Base-by-base conservation (phyloP, 2,329 filamentous ascomycete species). In the Phialophora verrucosa region DNA sequence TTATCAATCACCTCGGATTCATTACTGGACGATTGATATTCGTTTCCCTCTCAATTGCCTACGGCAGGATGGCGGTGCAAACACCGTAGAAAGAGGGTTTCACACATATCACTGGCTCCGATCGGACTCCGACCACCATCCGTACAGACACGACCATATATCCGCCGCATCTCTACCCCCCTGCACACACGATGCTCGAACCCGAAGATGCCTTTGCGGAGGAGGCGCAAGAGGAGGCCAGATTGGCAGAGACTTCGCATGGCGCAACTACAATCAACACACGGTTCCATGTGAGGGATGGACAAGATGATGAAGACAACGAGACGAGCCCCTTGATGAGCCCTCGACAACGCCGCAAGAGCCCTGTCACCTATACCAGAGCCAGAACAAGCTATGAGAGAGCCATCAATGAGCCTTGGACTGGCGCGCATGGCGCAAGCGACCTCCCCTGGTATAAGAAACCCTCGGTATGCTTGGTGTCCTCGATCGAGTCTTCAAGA, bases 361-460 rank as follows among this genome's bases (percentile, higher is more conserved):
- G 57, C 23, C 63, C 63, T 38, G 49, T 32, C 44, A 49, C 60
- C 23, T 61, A 70, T 53, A 38, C 53, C 11, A 70, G 61, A 51
- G 69, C 64, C 42, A 63, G 62, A 12, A 32, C 63, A 35, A 71
- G 70, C 47, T 72, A 71, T 51, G 62, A 70, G n/a, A 60, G 65
- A 55, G 68, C 69, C 59, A 66, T 71, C 63, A 67, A 64, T 59
- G 66, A 70, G 59, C 70, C 69, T 50, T 71, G 76, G 38, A 73
- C 69, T 14, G 81, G 80, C 31, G 77, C 82, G 55, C 74, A 76
- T 56, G 76, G 77, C 3, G 74, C 62, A 3, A 25, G 54, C 12
- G 61, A 50, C 25, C 60, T 80, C 67, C 78, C 81, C 59, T 82
- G 78, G 80, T 84, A 82, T 80, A 83, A 82, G 72, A 78, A 73